Conservation (phyloP, 768 basidiomycete genomes). For the Mycena maculata region DNA sequence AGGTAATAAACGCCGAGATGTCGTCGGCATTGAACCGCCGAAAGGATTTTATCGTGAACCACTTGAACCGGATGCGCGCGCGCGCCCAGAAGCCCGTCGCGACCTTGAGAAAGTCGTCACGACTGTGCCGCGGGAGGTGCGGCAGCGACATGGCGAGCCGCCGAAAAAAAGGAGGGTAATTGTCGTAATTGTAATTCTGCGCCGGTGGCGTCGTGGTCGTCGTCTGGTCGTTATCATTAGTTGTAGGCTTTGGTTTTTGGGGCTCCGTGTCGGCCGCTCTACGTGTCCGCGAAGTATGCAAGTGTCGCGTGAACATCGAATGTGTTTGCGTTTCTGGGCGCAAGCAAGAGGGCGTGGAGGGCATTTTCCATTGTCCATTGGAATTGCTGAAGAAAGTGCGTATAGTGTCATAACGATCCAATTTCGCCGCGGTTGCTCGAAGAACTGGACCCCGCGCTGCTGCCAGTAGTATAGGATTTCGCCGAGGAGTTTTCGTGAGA, state of each 20-base stretch:
- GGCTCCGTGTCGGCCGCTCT: conserved; percentile 12
- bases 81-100: conserved; percentile 94
- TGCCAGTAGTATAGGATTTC: conserved; percentile 1
- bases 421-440: conserved; percentile 37
- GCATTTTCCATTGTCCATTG: conserved; percentile 28
- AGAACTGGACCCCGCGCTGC: neutral
- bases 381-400: conserved; percentile 65
- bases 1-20: conserved; percentile 94
- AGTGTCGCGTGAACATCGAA: conserved; percentile 19
- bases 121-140: conserved; percentile 81
- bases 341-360: conserved; percentile 18
- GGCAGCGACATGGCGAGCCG: conserved; percentile 84
- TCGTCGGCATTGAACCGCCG: conserved; percentile 96
- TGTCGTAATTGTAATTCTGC: conserved; percentile 64
- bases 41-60: conserved; percentile 96
- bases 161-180: conserved; percentile 85
- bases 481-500: conserved; percentile 13
- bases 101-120: conserved; percentile 89
- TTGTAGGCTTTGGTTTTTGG: conserved; percentile 23
- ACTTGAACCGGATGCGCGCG: conserved; percentile 91
- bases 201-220: conserved; percentile 40
- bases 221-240: conserved; percentile 26
- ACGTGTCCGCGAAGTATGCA: conserved; percentile 28
- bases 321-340: conserved; percentile 1
- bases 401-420: conserved; percentile 71